Percentiles rank a stretch among this genome's conserved stretches.
Evolutionary conservation across 768 basidiomycete species (phyloP).

Genomic region (Mycena leptocephala): DNA sequence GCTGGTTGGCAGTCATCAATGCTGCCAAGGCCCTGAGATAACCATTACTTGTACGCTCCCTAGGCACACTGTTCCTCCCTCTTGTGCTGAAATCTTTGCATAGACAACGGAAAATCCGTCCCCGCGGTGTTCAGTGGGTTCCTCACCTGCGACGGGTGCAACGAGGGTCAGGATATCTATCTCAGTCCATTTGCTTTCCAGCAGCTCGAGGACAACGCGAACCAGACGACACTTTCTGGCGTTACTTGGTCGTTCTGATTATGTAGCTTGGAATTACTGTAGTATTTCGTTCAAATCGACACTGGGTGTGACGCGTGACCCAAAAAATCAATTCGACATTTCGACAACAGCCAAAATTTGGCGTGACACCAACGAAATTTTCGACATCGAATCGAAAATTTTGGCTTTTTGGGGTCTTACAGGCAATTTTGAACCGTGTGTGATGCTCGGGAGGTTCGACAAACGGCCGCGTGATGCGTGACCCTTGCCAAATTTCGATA

Average conservation of each 20-base stretch:
- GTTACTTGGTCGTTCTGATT: constrained; percentile 12
- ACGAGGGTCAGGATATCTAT: constrained; percentile 8
- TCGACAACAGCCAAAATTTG: too few species aligned
- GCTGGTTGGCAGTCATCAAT: constrained; percentile 5
- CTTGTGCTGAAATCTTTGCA: background rate
- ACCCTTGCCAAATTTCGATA: too few species aligned
- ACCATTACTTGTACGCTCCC: constrained; percentile 4
- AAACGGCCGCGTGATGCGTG: too few species aligned
- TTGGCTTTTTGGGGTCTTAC: too few species aligned
- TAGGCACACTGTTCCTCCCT: background rate
- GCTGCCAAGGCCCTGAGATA: constrained; percentile 8
- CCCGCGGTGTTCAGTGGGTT: constrained; percentile 11
- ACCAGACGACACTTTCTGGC: constrained; percentile 15
- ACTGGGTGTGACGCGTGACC: too few species aligned
- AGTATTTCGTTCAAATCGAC: too few species aligned
- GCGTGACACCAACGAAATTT: too few species aligned
- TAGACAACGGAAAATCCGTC: constrained; percentile 12
- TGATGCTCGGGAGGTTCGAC: too few species aligned
- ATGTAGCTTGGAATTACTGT: too few species aligned
- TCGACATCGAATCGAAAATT: too few species aligned
- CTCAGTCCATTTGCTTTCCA: constrained; percentile 4
- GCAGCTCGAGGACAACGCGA: constrained; percentile 13
- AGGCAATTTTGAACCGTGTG: too few species aligned
- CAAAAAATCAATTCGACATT: too few species aligned
- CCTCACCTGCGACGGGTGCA: constrained; percentile 15